Base-by-base conservation (phyloP, 2,329 filamentous ascomycete species). In the Aspergillus latus region DNA sequence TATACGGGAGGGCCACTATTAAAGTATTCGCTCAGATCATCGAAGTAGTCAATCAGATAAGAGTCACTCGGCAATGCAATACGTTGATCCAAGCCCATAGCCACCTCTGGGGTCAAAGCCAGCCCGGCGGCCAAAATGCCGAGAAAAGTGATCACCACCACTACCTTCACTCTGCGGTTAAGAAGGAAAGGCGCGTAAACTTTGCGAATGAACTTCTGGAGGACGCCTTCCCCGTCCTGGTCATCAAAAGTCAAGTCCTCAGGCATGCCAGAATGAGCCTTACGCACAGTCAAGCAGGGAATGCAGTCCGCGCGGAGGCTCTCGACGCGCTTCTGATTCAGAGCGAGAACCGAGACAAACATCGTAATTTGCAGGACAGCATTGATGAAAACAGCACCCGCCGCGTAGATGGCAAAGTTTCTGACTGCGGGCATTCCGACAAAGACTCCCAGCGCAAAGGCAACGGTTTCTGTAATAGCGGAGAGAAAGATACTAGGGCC, bases 391-490 rank as follows among this genome's bases (percentile, higher is more conserved):
- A 99, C 94, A 9, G 94, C 94, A 49, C 94, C 94, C 1, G 94
- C 92, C 10, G 94, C 94, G 70, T 99, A 99, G 2, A 93, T 87
- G 13, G 94, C 95, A 74, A 99, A 99, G 74, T 99, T 99, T 60
- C 92, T 86, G 43, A 99, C 95, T 1, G 94, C 94, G 13, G 95
- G 94, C 94, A 99, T 99, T 48, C 92, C 92, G 5, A 97, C 95
- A 59, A 94, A 93, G 42, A 91, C 89, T 10, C 94, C 94, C 9
- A 99, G 82, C 1, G 92, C 88, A 72, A 99, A 99, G 2, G 93
- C 92, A 26, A 92, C 86, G 0, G 93, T 99, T 73, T 99, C 94
- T 0, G 93, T 97, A 34, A 90, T 82, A n/a, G 92, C 93, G 7
- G 94, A 97, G 40, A 99, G 87, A 15, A 99, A 82, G 52, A 99